These are phyloP conservation scores for Globisporangium nunn DNA, from an alignment of 352 stramenopile species.

Conservation along the genomic window DNA sequence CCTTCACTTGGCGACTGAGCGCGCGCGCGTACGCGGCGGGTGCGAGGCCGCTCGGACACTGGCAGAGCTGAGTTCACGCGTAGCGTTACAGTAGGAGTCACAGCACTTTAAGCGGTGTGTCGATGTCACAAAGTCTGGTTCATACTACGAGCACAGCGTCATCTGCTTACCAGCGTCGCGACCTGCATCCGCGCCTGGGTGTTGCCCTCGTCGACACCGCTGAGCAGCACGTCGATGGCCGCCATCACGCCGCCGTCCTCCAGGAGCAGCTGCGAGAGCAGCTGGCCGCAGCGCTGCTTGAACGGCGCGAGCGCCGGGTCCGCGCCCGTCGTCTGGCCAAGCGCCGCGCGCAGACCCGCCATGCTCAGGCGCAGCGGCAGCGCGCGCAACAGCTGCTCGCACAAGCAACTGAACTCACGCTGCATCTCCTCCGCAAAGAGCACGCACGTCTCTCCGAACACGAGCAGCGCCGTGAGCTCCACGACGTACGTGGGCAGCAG, in stretches of 20 bases:
- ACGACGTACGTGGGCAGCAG: slow-evolving; percentile 74
- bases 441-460: slow-evolving; percentile 33
- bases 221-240: slow-evolving; percentile 79
- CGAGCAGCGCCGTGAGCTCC: slow-evolving; percentile 61
- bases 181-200: slow-evolving; percentile 81
- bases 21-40: slow-evolving; percentile 33
- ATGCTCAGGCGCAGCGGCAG: slow-evolving; percentile 68
- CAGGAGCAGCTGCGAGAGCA: slow-evolving; percentile 60
- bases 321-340: slow-evolving; percentile 32
- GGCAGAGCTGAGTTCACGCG: slow-evolving; percentile 37
- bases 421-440: slow-evolving; percentile 11
- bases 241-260: slow-evolving; percentile 64
- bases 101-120: too few relatives aligned
- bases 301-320: slow-evolving; percentile 27
- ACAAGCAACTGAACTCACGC: slow-evolving; percentile 29
- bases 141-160: background rate
- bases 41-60: slow-evolving; percentile 43
- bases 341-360: slow-evolving; percentile 57
- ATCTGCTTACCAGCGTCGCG: slow-evolving; percentile 37
- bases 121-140: too few relatives aligned
- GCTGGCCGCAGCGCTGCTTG: slow-evolving; percentile 49
- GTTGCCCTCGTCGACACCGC: slow-evolving; percentile 73
- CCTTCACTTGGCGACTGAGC: slow-evolving; percentile 46
- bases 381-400: slow-evolving; percentile 33
- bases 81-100: too few relatives aligned